phyloP scores from a whole-genome alignment of 768 basidiomycete genomes.

The Tylopilus balloui region DNA sequence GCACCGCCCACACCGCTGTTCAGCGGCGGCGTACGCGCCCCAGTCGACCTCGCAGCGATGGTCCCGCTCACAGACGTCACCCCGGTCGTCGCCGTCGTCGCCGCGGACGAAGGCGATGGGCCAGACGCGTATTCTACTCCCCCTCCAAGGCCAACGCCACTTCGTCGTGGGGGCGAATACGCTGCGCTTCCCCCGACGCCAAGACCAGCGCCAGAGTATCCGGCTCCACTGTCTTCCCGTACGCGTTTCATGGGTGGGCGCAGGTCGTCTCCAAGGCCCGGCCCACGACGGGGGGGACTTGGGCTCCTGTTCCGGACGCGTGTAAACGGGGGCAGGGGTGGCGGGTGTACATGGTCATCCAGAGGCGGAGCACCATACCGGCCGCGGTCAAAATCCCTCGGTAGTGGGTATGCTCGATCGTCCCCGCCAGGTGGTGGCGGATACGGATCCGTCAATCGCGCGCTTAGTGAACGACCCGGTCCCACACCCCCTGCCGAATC shows the following conservation, averaged over 20 bases:
- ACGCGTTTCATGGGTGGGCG: conserved; percentile 44
- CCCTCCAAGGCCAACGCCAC: background rate
- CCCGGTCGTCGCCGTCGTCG: conserved; percentile 3
- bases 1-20: conserved; percentile 15
- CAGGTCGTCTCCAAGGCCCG: conserved; percentile 32
- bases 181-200: background rate
- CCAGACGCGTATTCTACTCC: conserved; percentile 23
- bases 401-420: conserved; percentile 24
- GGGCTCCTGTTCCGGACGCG: conserved; percentile 45
- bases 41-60: conserved; percentile 5
- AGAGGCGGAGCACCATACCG: conserved; percentile 18
- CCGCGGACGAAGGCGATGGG: conserved; percentile 18
- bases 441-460: conserved; percentile 29
- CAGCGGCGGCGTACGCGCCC: conserved; percentile 23
- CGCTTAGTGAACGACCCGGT: conserved; percentile 24
- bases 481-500: conserved; percentile 5
- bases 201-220: conserved; percentile 7
- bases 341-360: conserved; percentile 11
- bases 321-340: conserved; percentile 25
- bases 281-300: conserved; percentile 34
- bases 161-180: conserved; percentile 33
- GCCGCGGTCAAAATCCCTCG: conserved; percentile 30
- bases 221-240: conserved; percentile 39
- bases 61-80: conserved; percentile 2
- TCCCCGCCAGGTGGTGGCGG: conserved; percentile 11